A percentile compares a stretch with the other conserved stretches of the same genome.
Evolutionary conservation across 2,329 filamentous ascomycete genomes (phyloP).

Genomic region (Pezicula rhizophila): DNA sequence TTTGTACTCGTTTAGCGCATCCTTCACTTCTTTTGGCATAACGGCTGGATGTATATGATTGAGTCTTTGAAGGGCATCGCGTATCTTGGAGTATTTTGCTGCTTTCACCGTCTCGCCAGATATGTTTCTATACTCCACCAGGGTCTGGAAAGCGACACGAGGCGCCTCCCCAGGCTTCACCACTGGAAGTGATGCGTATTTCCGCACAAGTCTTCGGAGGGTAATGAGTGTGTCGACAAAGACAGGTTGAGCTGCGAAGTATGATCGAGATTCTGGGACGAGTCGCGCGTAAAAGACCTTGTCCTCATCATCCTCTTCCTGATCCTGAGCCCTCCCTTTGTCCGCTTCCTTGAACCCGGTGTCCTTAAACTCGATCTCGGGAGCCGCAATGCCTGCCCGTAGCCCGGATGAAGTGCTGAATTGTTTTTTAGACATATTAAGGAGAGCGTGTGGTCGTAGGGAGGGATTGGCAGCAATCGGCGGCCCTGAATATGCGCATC

Average conservation of each 20-base stretch:
- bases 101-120: conserved; percentile 68
- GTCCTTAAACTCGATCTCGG: conserved; percentile 35
- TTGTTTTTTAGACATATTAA: conserved; percentile 12
- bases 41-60: conserved; percentile 79
- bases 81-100: conserved; percentile 71
- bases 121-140: conserved; percentile 67
- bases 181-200: conserved; percentile 67
- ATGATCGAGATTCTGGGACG: conserved; percentile 81
- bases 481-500: conserved; percentile 13
- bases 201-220: conserved; percentile 65
- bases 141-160: conserved; percentile 72
- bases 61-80: conserved; percentile 70
- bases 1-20: conserved; percentile 64
- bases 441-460: conserved; percentile 11
- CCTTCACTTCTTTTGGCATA: conserved; percentile 62
- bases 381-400: conserved; percentile 34
- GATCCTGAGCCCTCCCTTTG: conserved; percentile 28
- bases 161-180: conserved; percentile 60
- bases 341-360: conserved; percentile 16
- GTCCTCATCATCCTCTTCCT: conserved; percentile 19
- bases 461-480: conserved; percentile 5
- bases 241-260: conserved; percentile 79
- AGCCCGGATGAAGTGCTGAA: conserved; percentile 21
- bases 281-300: conserved; percentile 56
- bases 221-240: conserved; percentile 82